Base-by-base conservation (phyloP, 2,329 filamentous ascomycete genomes). In the Fusarium anguioides region DNA sequence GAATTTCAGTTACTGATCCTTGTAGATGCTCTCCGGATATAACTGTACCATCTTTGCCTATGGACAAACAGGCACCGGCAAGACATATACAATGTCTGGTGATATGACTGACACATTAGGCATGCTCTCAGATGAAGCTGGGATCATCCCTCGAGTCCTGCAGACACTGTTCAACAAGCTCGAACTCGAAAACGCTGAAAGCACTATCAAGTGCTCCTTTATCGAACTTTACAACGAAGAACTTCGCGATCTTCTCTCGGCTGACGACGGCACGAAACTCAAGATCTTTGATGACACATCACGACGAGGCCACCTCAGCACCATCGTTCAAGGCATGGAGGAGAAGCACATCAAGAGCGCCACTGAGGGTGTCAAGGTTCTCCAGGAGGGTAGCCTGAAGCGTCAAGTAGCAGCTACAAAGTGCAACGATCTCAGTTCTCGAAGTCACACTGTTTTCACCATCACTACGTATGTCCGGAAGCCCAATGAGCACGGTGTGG, bases 41-140 rank as follows among this genome's bases (percentile, higher is more conserved):
- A 99, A 99, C 78, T 99, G 96, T 81, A 99, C 96, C 7, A 97
- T 99, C 61, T 99, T 99, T 74, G 96, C 96, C 31, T 99, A 99
- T 77, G 96, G 96, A 24, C 96, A 99, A 78, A 99, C 96, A 1
- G 96, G 96, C 41, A 99, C 96, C 0, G 96, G 96, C 72, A 99
- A 99, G 79, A 99, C 96, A 15, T 99, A 99, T 79, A 99, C 96
- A 23, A 99, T 99, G 96, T 97, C 95, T 1, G 96, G 96, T 54
- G 95, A 99, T 78, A 97, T 99, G 88, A 92, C 87, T 15, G 92
- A 97, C 72, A 93, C 89, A 0, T 80, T 94, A 35, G 93, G 95
- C 3, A 89, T 97, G 60, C 84, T 97, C 15, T 95, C 95, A 2
- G 96, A 98, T 75, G 91, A 89, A 36, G 96, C 96, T 26, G 96